Evolutionary conservation across 139 green algal species (phyloP).

Genomic region (Spirogloea muscicola): DNA sequence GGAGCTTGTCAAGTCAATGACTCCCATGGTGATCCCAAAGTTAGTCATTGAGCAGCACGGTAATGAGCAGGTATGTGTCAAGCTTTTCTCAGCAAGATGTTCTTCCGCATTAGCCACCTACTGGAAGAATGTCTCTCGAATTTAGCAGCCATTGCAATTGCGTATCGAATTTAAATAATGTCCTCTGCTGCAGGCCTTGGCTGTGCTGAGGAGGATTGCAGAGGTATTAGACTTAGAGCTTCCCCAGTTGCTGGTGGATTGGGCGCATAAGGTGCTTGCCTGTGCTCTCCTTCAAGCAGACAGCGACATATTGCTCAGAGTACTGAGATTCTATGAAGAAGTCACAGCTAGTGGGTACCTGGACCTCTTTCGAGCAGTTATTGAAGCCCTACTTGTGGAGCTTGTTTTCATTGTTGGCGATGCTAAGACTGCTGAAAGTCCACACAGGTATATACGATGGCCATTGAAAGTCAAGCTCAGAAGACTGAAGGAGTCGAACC

Average conservation of each 20-base stretch:
- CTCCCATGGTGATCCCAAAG: constrained; percentile 23
- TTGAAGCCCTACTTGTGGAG: constrained; percentile 30
- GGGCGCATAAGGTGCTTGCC: constrained; percentile 15
- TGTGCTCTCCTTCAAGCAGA: constrained; percentile 27
- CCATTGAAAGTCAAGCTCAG: too few species aligned
- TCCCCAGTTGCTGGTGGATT: constrained; percentile 37
- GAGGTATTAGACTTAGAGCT: constrained; percentile 7
- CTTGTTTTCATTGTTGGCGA: constrained; percentile 32
- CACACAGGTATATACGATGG: too few species aligned
- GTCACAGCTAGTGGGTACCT: background rate
- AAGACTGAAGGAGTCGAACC: too few species aligned
- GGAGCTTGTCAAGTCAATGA: constrained; percentile 14
- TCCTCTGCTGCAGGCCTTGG: constrained; percentile 6
- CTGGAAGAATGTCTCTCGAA: too few species aligned
- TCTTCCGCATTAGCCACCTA: background rate
- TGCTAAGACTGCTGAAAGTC: background rate
- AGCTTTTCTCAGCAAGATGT: background rate
- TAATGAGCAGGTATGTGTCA: background rate
- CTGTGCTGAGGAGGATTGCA: constrained; percentile 20
- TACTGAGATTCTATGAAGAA: constrained; percentile 39
- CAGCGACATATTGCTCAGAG: background rate
- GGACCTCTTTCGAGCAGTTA: constrained; percentile 25
- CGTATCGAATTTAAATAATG: constrained; percentile 2
- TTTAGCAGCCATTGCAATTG: too few species aligned
- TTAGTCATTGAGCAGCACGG: constrained; percentile 23